phyloP scores from a whole-genome alignment of 371 early-diverging fungal genomes.

The Synchytrium microbalum region DNA sequence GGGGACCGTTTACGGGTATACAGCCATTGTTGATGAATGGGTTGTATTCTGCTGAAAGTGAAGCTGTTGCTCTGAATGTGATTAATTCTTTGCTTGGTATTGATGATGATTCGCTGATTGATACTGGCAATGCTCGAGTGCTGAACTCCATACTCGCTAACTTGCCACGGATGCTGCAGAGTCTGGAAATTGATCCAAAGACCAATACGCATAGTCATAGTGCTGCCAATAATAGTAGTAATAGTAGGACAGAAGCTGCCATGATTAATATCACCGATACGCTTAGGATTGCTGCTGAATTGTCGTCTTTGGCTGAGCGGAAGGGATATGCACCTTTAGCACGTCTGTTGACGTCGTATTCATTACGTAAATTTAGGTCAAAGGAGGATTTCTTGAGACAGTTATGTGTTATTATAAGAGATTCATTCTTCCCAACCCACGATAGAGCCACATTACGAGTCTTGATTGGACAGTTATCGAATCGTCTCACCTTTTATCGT shows the following conservation, averaged over 20 bases:
- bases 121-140: conserved; percentile 46
- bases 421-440: conserved; percentile 55
- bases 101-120: conserved; percentile 56
- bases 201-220: conserved; percentile 3
- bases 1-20: conserved; percentile 63
- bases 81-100: conserved; percentile 50
- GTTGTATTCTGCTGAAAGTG: conserved; percentile 52
- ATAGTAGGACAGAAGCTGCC: conserved; percentile 5
- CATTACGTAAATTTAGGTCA: conserved; percentile 56
- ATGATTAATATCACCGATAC: conserved; percentile 28
- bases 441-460: conserved; percentile 51
- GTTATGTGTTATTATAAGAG: conserved; percentile 49
- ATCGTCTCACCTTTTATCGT: conserved; percentile 51
- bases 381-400: conserved; percentile 68
- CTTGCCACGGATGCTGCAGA: conserved; percentile 59
- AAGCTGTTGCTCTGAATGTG: conserved; percentile 41
- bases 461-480: conserved; percentile 54
- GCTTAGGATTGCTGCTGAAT: conserved; percentile 38
- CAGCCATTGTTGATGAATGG: conserved; percentile 71
- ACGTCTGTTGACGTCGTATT: conserved; percentile 51
- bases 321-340: conserved; percentile 42
- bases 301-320: conserved; percentile 48
- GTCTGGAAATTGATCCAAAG: conserved; percentile 37
- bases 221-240: not conserved
- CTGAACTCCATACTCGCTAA: conserved; percentile 61